Base-by-base conservation (phyloP, 2,329 filamentous ascomycete species). In the Monosporascus cannonballus region DNA sequence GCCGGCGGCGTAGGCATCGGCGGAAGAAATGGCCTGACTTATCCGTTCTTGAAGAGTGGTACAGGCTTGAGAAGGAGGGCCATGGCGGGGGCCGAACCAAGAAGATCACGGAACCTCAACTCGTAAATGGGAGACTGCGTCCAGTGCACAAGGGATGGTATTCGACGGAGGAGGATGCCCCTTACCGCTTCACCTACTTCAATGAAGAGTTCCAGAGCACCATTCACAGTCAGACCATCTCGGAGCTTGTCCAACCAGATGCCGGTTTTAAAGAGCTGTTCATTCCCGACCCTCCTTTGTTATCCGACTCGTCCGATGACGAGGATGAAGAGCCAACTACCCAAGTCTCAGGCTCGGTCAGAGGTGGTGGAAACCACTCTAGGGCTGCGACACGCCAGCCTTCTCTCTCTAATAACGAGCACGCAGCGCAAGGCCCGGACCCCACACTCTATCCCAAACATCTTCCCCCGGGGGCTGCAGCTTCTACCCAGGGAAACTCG, bases 171-270 rank as follows among this genome's bases (percentile, higher is more conserved):
- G 92, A 96, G 55, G 93, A 96, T 59, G 84, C 87, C 0, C 94
- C 94, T 0, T 97, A 95, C 68, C 83, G 94, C 25, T 99, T 96
- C 69, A 97, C 94, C 0, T 99, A 99, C 70, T 99, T 99, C 78
- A 97, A 97, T 69, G 94, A 97, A 67, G 90, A 96, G 57, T 90
- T 97, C 52, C 87, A 90, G 63, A 95, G 89, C 69, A 99, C 94
- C 0, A 95, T 99, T 56, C 94, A 99, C 70, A 94, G 91, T 55
- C 90, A 96, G 69, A 94, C 88, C 0, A 96, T 99, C 53, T 96
- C 91, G 2, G 94, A 96, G 67, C 79, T 99, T 20, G 81, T 95
- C 8, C 91, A 96, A 60, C 86, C 89, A 0, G 94, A 90, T 6
- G 81, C 86, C 55, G 88, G 82, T 44, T 99, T 99, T 68, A 80